phyloP scores from a whole-genome alignment of 2,329 filamentous ascomycete species.

The Falciphora oryzae region DNA sequence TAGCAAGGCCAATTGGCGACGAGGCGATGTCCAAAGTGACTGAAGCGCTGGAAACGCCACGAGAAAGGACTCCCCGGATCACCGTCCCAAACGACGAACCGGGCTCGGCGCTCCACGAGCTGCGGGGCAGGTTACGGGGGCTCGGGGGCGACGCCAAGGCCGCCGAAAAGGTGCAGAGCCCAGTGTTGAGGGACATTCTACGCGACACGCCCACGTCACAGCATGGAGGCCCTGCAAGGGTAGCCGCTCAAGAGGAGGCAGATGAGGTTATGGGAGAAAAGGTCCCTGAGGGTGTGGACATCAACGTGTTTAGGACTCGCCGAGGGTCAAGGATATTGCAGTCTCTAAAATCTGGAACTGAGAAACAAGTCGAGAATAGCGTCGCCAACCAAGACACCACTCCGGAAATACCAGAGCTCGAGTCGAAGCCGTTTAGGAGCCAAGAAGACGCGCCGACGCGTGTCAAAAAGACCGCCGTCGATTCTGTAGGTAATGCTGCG shows the following conservation, averaged over 20 bases:
- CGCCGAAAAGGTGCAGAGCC: not conserved
- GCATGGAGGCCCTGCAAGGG: not conserved
- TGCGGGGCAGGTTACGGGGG: not conserved
- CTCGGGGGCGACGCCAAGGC: not conserved
- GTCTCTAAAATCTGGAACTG: constrained; percentile 17
- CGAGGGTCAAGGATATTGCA: constrained; percentile 36
- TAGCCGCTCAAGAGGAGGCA: constrained; percentile 17
- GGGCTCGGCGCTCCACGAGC: not conserved
- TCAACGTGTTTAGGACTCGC: constrained; percentile 43
- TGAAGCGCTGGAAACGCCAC: not conserved
- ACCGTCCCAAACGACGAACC: not conserved
- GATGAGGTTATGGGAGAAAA: constrained; percentile 27
- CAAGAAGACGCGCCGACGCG: not conserved
- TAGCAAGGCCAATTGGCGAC: not conserved
- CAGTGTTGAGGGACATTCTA: not conserved
- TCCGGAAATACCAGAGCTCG: not conserved
- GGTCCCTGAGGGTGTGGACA: constrained; percentile 34
- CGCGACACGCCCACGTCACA: not conserved
- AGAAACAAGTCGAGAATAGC: not conserved
- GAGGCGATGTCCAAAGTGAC: not conserved
- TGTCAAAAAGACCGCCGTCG: not conserved
- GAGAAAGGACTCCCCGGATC: not conserved
- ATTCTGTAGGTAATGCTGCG: not conserved
- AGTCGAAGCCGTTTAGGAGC: not conserved
- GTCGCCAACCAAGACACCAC: not conserved